Percentiles rank a stretch among this genome's conserved stretches.
Conservation (phyloP, 352 stramenopile species). For the Globisporangium polare region DNA sequence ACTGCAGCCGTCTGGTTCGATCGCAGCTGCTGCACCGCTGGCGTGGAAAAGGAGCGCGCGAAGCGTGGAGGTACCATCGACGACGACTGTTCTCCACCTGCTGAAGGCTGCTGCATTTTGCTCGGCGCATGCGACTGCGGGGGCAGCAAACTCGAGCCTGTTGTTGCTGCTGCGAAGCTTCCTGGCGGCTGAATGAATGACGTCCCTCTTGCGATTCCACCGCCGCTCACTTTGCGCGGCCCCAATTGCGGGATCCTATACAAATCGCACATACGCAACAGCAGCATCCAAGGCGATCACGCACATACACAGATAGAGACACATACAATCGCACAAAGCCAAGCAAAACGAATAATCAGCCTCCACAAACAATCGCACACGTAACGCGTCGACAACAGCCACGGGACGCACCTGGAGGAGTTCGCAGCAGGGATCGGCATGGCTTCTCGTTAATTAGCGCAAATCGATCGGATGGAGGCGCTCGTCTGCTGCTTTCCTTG, state of each 20-base stretch:
- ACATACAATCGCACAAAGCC: neutral
- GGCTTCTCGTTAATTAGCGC: neutral
- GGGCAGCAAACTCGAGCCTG: conserved; percentile 8
- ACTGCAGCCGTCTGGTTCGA: conserved; percentile 7
- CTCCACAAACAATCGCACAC: neutral
- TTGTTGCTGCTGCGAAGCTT: conserved; percentile 5
- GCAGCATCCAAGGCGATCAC: neutral
- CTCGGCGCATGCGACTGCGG: conserved; percentile 5
- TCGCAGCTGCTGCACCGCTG: neutral
- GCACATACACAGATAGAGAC: neutral
- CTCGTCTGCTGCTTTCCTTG: neutral
- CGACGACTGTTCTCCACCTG: neutral
- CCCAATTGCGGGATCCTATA: conserved; percentile 23
- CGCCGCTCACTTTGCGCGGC: conserved; percentile 13
- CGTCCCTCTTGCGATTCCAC: conserved; percentile 7
- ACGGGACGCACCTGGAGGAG: conserved; percentile 9
- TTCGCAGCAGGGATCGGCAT: conserved; percentile 15
- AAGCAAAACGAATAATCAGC: neutral
- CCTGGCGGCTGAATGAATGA: conserved; percentile 18
- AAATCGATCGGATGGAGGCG: neutral
- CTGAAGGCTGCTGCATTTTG: conserved; percentile 2
- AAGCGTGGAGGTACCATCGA: conserved; percentile 12
- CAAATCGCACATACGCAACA: neutral
- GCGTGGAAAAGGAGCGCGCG: conserved; percentile 20
- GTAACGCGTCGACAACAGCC: neutral